Percentiles rank a stretch among this genome's conserved stretches.
Conservation (phyloP, 2,329 filamentous ascomycete genomes). For the Pseudogymnoascus pannorum region DNA sequence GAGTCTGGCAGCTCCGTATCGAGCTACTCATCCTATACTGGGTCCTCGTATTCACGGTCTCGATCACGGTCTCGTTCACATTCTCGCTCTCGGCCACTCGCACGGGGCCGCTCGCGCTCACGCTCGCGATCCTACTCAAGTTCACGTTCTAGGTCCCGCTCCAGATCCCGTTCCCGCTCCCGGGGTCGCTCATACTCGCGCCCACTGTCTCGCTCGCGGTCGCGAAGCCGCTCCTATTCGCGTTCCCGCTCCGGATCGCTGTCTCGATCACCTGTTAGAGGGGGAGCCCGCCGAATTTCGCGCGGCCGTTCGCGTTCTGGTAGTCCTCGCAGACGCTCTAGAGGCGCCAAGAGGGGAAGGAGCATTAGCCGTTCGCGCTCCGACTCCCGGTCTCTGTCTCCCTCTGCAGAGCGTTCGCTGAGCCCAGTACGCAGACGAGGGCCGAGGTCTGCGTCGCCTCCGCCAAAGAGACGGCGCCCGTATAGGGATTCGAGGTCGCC, state of each 20-base stretch:
- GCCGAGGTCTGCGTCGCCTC: constrained; percentile 22
- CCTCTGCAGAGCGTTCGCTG: neutral
- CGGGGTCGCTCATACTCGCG: constrained; percentile 26
- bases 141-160: constrained; percentile 18
- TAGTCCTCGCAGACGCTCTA: constrained; percentile 15
- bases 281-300: constrained; percentile 10
- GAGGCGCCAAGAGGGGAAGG: constrained; percentile 7
- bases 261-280: constrained; percentile 20
- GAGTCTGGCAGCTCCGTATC: constrained; percentile 60
- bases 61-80: constrained; percentile 21
- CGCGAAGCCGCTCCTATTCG: constrained; percentile 20
- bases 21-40: constrained; percentile 70
- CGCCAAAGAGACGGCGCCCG: constrained; percentile 21
- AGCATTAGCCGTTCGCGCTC: constrained; percentile 5
- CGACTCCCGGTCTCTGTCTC: neutral
- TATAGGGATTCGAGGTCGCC: constrained; percentile 15
- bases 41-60: constrained; percentile 49
- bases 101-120: constrained; percentile 19
- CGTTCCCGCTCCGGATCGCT: constrained; percentile 4
- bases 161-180: constrained; percentile 15
- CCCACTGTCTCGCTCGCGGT: constrained; percentile 27
- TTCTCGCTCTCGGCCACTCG: constrained; percentile 15
- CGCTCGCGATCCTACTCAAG: constrained; percentile 17
- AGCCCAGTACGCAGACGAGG: constrained; percentile 11
- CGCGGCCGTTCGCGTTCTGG: constrained; percentile 11